Percentiles rank a stretch among this genome's conserved stretches.
Conservation (phyloP, 495 filamentous ascomycete species). For the Lindgomyces ingoldianus region DNA sequence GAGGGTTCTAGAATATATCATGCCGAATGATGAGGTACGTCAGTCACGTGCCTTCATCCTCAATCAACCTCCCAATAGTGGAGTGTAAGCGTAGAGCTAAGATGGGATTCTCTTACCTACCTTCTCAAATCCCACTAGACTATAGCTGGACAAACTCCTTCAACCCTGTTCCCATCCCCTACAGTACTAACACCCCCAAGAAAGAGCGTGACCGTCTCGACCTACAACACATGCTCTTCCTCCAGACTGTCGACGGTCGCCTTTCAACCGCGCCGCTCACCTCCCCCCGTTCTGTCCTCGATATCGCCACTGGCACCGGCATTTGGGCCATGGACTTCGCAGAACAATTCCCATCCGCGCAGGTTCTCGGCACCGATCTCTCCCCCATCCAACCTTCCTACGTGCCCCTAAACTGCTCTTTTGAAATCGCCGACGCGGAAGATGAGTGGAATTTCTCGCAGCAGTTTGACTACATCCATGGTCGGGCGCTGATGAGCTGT, state of each 20-base stretch:
- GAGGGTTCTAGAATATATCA: slow-evolving; percentile 9
- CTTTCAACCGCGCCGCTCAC: slow-evolving; percentile 56
- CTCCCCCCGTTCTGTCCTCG: slow-evolving; percentile 13
- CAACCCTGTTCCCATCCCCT: too few species aligned
- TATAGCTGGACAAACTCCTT: neutral
- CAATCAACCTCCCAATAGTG: neutral
- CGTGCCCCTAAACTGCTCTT: slow-evolving; percentile 29
- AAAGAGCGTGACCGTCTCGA: slow-evolving; percentile 47
- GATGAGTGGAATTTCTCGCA: slow-evolving; percentile 22
- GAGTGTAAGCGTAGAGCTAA: neutral
- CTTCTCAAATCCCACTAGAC: too few species aligned
- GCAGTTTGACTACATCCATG: slow-evolving; percentile 33
- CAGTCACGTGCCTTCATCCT: neutral
- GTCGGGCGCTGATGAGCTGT: slow-evolving; percentile 16
- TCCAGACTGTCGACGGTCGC: slow-evolving; percentile 53
- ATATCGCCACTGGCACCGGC: slow-evolving; percentile 33
- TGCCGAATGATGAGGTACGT: slow-evolving; percentile 24
- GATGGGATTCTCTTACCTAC: too few species aligned
- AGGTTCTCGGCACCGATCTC: slow-evolving; percentile 27
- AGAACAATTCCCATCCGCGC: slow-evolving; percentile 15
- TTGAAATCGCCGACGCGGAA: slow-evolving; percentile 29
- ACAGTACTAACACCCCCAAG: too few species aligned
- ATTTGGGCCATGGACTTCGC: slow-evolving; percentile 35
- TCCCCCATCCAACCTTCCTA: slow-evolving; percentile 30
- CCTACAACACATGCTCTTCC: slow-evolving; percentile 64